Conservation (phyloP, 208 protist species). For the Leishmania arabica region DNA sequence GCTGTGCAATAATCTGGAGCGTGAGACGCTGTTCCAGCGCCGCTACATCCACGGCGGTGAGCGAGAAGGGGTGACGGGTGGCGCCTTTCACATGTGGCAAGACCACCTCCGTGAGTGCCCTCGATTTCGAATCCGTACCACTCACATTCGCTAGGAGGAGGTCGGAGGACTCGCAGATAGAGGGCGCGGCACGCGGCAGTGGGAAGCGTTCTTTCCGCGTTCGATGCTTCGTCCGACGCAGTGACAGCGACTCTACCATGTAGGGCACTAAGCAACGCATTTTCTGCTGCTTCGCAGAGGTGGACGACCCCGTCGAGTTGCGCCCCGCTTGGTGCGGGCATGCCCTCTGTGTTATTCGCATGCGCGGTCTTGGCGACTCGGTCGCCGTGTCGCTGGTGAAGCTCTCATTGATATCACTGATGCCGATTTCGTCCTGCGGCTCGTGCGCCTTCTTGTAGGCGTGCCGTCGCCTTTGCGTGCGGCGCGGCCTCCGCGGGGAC, state of each 20-base stretch:
- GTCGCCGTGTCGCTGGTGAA: background rate
- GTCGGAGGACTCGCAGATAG: background rate
- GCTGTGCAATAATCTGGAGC: conserved; percentile 44
- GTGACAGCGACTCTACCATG: background rate
- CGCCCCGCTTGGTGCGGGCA: conserved; percentile 9
- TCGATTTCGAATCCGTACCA: background rate
- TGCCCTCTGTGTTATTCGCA: conserved; percentile 7
- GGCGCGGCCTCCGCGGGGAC: conserved; percentile 7
- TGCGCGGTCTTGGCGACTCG: background rate
- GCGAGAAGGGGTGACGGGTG: background rate
- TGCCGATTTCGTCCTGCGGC: background rate
- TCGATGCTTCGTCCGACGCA: background rate
- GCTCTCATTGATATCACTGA: background rate
- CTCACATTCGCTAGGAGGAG: background rate
- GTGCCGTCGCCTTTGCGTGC: background rate
- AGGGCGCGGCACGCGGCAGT: conserved; percentile 1
- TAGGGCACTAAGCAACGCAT: background rate
- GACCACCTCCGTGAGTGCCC: background rate
- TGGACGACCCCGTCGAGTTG: background rate
- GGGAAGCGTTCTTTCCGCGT: background rate
- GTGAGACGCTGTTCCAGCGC: conserved; percentile 36
- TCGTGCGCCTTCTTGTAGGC: background rate
- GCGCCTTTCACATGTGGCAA: conserved; percentile 9
- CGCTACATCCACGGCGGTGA: conserved; percentile 4
- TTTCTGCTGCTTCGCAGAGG: background rate